Base-by-base conservation (phyloP, 2,329 filamentous ascomycete species). In the Xylariaceae sp. region DNA sequence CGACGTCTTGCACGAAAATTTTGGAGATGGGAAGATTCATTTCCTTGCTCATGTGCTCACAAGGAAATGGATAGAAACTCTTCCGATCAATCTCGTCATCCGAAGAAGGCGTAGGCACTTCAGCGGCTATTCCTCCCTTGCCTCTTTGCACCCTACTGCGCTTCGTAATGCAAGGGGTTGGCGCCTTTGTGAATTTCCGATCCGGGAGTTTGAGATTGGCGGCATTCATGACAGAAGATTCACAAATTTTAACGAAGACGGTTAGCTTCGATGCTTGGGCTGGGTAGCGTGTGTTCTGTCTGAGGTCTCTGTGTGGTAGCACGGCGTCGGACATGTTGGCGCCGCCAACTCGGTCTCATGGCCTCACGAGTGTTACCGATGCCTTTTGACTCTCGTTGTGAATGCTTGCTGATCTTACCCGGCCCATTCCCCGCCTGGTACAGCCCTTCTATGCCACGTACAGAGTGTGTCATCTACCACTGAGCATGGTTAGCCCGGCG, bases 251-350 rank as follows among this genome's bases (percentile, higher is more conserved):
- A 39, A 6, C 29, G 35, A 37, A 11, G 35, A 37, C 8, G 8
- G 8, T 9, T 37, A 11, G 12, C 3, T 7, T 37, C 35, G 12
- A 9, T 37, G 35, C 35, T 11, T 3, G 35, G 8, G 5, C 32
- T 34, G 8, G 29, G 37, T 12, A 29, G 29, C 26, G 4, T 50
- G 35, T 26, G 11, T 27, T 37, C 19, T 5, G 7, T 31, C 40
- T 35, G 31, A 39, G 19, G 19, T 19, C 19, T 19, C 19, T 19
- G 31, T 6, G 35, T 46, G 31, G 47, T 54, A 37, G 49, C 55
- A 57, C 47, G 32, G 40, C 51, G 26, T 52, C 42, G 48, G 44
- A 39, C 43, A n/a, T 30, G 42, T 12, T 44, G 42, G 27, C 29
- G n/a, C 12, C 9, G 29, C 29, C 43, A 31, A 27, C n/a, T 9